These are phyloP conservation scores for Oryza officinalis DNA, from an alignment of 176 grass and related monocot species.

Conservation along the genomic window DNA sequence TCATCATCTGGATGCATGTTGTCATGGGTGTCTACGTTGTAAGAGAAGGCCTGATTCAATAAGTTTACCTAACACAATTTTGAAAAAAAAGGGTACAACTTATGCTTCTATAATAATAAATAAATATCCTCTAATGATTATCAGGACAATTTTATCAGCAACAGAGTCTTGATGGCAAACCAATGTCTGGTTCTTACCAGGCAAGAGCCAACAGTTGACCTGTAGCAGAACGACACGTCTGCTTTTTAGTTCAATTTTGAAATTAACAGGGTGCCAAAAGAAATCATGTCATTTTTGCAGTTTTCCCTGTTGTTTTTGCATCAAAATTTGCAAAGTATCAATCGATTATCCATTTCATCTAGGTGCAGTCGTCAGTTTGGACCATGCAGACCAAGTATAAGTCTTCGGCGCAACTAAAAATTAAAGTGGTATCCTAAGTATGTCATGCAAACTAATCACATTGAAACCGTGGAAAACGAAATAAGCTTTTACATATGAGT, in stretches of 20 bases:
- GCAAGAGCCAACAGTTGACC: background rate
- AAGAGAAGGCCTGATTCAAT: background rate
- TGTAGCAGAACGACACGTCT: conserved; percentile 9
- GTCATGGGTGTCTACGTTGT: background rate
- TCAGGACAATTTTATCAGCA: background rate
- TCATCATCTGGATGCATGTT: conserved; percentile 2
- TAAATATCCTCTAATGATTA: background rate
- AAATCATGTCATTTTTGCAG: background rate
- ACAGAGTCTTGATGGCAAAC: background rate
- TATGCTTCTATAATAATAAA: background rate
- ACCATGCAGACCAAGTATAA: background rate
- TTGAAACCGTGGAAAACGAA: conserved; percentile 30
- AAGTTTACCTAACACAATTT: conserved; percentile 4
- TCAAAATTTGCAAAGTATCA: background rate
- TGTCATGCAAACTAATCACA: background rate
- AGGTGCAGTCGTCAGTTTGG: background rate
- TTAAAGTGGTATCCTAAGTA: background rate
- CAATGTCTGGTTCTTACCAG: background rate
- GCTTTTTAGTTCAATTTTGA: background rate
- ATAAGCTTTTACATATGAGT: background rate
- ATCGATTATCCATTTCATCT: background rate
- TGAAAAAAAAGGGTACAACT: background rate
- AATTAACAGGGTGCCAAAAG: background rate
- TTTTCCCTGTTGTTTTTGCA: background rate
- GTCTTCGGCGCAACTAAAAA: background rate